These are phyloP conservation scores for Colletotrichum somersetense DNA, from an alignment of 2,329 filamentous ascomycete genomes.

Conservation along the genomic window DNA sequence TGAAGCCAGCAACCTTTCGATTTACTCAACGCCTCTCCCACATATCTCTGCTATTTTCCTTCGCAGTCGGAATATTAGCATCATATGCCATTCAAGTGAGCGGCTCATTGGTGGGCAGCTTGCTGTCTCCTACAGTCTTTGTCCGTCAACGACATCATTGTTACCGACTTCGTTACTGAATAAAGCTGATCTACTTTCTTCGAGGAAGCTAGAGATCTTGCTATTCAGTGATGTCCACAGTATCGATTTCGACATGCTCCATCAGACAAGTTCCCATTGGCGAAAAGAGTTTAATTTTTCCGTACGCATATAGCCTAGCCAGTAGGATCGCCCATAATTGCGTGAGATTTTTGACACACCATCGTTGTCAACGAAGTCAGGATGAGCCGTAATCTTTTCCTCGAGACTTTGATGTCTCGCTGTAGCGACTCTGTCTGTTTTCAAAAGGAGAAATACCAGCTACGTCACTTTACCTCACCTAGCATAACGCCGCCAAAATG, in stretches of 20 bases:
- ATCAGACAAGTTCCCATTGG: background rate
- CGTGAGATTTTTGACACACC: too few relatives aligned
- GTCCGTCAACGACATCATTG: background rate
- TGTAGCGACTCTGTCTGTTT: background rate
- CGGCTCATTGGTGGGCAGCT: too few relatives aligned
- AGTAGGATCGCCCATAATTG: too few relatives aligned
- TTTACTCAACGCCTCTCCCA: too few relatives aligned
- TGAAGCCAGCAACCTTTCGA: too few relatives aligned
- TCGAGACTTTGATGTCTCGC: background rate
- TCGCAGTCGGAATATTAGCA: background rate
- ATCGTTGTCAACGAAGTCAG: background rate
- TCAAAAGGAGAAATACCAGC: background rate
- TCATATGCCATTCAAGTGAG: slow-evolving; percentile 7
- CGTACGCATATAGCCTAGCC: too few relatives aligned
- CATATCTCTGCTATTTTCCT: background rate
- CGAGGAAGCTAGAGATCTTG: slow-evolving; percentile 22
- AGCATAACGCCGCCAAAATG: background rate
- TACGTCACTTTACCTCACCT: too few relatives aligned
- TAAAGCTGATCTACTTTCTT: slow-evolving; percentile 15
- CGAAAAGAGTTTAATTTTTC: too few relatives aligned
- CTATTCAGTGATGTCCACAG: too few relatives aligned
- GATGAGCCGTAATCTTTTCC: too few relatives aligned
- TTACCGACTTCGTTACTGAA: background rate
- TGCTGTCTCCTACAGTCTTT: slow-evolving; percentile 1
- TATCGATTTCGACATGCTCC: too few relatives aligned